phyloP scores from a whole-genome alignment of 371 early-diverging fungal species.

The Mucor circinelloides region DNA sequence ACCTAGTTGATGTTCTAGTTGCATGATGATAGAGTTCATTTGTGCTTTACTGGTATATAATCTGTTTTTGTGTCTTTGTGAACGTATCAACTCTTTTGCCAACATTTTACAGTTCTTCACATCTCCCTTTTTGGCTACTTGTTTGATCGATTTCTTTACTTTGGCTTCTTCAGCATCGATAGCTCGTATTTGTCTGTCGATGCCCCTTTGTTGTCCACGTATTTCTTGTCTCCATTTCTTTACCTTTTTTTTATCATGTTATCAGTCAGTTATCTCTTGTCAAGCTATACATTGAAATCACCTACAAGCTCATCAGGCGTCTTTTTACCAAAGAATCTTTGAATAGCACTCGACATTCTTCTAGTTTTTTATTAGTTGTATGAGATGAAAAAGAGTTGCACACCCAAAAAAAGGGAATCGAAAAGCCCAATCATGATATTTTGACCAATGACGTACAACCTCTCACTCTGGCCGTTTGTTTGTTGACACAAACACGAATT shows the following conservation, averaged over 20 bases:
- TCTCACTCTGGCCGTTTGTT: not conserved
- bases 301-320: constrained; percentile 67
- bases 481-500: not conserved
- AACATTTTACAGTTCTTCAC: constrained; percentile 72
- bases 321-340: constrained; percentile 67
- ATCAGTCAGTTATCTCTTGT: not conserved
- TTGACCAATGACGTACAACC: not conserved
- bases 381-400: not conserved
- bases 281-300: not conserved
- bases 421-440: not conserved
- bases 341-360: constrained; percentile 48
- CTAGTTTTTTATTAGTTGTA: too few relatives aligned
- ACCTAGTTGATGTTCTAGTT: constrained; percentile 89
- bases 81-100: constrained; percentile 86
- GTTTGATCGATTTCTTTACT: constrained; percentile 78
- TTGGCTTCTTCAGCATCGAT: constrained; percentile 87
- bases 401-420: not conserved
- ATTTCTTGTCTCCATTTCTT: constrained; percentile 90
- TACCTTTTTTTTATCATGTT: constrained; percentile 46
- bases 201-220: constrained; percentile 83
- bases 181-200: constrained; percentile 81
- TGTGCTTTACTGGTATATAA: constrained; percentile 91
- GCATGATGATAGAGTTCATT: constrained; percentile 89
- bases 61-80: constrained; percentile 79
- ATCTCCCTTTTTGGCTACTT: constrained; percentile 89